Evolutionary conservation across 2,329 filamentous ascomycete genomes (phyloP), one percentile per base, ranked within the genome.

Genomic region (Sarocladium brachiariae): DNA sequence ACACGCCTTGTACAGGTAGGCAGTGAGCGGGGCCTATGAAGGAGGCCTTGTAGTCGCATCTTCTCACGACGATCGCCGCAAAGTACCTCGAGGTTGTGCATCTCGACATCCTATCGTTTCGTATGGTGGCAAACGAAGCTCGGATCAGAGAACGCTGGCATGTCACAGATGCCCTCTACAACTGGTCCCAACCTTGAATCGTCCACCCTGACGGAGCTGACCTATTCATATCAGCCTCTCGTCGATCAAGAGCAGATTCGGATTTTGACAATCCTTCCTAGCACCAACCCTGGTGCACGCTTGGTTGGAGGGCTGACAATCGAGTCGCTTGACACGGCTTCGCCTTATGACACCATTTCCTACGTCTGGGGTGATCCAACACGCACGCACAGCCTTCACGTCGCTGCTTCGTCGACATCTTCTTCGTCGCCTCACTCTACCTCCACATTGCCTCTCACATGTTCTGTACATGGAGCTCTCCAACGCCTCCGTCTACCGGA

Each of bases 291-390:
- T 13, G 59, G 60, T 7, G 24, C 43, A 10, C 63, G 63, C 19
- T 53, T 67, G 16, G 53, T 58, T 14, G 65, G 65, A 16, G 49
- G 50, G 25, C 59, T 67, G 21, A 50, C 50, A 2, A 39, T 57
- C 8, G 60, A 63, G 50, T 51, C 53, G 19, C 54, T 67, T 13
- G 57, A 60, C 31, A 10, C 25, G 45, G 46, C 50, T 4, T 31
- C 21, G 2, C 59, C 59, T 10, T 69, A 68, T 51, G 64, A 67
- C 25, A 57, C 65, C 23, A 60, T 68, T 48, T 68, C 66, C 2
- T 68, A 69, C 27, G 66, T 65, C 21, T 68, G 65, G 65, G 64
- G 63, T n/a, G 55, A 55, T 9, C 43, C 43, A 18, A 19, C 6
- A 6, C 43, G 43, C 6, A 33, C 43, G 4, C 43, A 47, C 27